phyloP scores from a whole-genome alignment of 768 basidiomycete genomes.

The Mycena pura region DNA sequence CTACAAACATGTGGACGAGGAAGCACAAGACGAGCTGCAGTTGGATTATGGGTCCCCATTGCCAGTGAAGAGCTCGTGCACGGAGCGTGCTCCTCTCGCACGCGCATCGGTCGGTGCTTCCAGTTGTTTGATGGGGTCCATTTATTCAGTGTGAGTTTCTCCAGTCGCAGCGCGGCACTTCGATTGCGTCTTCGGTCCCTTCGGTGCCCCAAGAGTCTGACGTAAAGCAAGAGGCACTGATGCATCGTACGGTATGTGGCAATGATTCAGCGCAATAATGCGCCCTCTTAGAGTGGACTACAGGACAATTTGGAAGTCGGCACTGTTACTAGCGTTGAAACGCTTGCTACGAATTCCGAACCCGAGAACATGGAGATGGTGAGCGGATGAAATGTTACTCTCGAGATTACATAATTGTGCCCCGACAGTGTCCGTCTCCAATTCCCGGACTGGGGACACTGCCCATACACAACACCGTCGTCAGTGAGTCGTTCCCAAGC shows the following conservation, averaged over 20 bases:
- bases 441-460: slow-evolving; percentile 3
- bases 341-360: neutral
- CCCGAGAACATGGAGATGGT: neutral
- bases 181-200: neutral
- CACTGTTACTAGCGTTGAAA: too few relatives aligned
- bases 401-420: neutral
- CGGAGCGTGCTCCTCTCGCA: neutral
- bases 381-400: too few relatives aligned
- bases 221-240: too few relatives aligned
- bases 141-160: neutral
- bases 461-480: neutral
- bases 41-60: neutral
- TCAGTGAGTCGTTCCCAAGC: neutral
- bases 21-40: slow-evolving; percentile 5
- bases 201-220: neutral
- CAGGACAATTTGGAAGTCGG: too few relatives aligned
- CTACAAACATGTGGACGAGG: neutral
- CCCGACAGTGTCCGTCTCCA: neutral
- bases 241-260: too few relatives aligned
- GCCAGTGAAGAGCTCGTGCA: too few relatives aligned
- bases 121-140: neutral
- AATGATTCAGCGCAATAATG: too few relatives aligned
- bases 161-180: neutral
- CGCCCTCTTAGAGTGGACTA: too few relatives aligned
- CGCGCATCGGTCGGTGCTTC: neutral